These are phyloP conservation scores for Talaromyces nanjingensis DNA, from an alignment of 495 filamentous ascomycete species.

Conservation along the genomic window DNA sequence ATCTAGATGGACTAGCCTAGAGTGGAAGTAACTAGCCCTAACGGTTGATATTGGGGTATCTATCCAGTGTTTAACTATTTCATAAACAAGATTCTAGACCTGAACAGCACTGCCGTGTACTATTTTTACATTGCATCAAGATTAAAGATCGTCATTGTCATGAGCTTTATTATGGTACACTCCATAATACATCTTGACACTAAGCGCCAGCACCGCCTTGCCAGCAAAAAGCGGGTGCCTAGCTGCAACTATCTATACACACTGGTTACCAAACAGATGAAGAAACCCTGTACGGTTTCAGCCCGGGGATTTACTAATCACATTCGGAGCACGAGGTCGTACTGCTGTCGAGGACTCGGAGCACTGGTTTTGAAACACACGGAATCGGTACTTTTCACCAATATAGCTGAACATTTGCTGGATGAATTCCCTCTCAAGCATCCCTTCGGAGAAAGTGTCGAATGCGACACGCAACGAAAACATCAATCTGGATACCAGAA, in stretches of 20 bases:
- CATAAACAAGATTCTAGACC: not conserved
- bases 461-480: constrained; percentile 21
- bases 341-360: constrained; percentile 6
- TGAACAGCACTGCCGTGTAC: not conserved
- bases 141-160: not conserved
- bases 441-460: constrained; percentile 18
- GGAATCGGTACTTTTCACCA: constrained; percentile 17
- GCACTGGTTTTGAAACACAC: constrained; percentile 19
- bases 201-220: not conserved
- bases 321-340: not conserved
- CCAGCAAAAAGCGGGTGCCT: not conserved
- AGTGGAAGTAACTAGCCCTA: not conserved
- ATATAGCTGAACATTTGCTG: constrained; percentile 17
- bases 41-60: not conserved
- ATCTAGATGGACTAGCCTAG: no score
- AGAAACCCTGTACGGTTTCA: not conserved
- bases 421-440: constrained; percentile 20
- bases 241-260: not conserved
- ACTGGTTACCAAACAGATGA: not conserved
- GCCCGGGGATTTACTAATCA: not conserved
- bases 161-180: not conserved
- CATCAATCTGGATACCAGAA: constrained; percentile 22
- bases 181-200: not conserved
- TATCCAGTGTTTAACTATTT: not conserved
- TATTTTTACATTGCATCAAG: not conserved